A percentile compares a stretch with the other conserved stretches of the same genome.
These are phyloP conservation scores for Melanogaster broomeanus DNA, from an alignment of 768 basidiomycete genomes.

Conservation along the genomic window DNA sequence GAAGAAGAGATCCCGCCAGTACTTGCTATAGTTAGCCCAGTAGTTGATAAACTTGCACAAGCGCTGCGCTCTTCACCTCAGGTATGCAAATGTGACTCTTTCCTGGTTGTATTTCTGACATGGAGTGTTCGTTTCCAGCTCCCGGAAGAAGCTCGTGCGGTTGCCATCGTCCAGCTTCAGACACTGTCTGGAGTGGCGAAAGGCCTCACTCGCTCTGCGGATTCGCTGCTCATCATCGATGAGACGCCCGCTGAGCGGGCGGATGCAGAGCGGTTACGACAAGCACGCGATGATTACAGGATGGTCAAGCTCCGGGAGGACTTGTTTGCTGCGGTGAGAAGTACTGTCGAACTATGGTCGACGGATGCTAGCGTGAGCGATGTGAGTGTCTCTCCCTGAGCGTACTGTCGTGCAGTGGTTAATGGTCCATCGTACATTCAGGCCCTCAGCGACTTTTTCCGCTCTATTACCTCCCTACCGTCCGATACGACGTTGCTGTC, in stretches of 20 bases:
- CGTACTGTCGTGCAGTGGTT: not conserved
- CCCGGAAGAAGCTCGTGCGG: conserved; percentile 68
- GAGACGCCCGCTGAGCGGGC: conserved; percentile 52
- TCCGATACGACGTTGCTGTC: conserved; percentile 78
- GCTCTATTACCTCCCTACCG: conserved; percentile 82
- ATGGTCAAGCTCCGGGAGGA: conserved; percentile 65
- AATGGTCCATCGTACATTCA: conserved; percentile 27
- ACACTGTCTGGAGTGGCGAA: conserved; percentile 84
- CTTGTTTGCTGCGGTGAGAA: conserved; percentile 60
- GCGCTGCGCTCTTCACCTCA: conserved; percentile 55
- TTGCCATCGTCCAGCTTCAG: conserved; percentile 73
- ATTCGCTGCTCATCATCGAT: conserved; percentile 63
- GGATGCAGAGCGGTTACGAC: conserved; percentile 56
- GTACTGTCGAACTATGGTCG: conserved; percentile 74
- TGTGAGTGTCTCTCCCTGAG: conserved; percentile 48
- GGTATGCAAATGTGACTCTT: conserved; percentile 39
- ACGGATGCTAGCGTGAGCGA: conserved; percentile 74
- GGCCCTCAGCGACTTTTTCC: conserved; percentile 83
- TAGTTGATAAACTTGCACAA: conserved; percentile 67
- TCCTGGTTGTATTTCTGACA: not conserved
- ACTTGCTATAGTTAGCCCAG: conserved; percentile 75
- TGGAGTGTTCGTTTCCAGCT: conserved; percentile 40
- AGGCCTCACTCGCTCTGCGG: conserved; percentile 78
- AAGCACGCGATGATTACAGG: conserved; percentile 63
- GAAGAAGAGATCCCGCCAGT: conserved; percentile 77